phyloP scores from a whole-genome alignment of 305 asterid genomes.

The Fraxinus platypoda region DNA sequence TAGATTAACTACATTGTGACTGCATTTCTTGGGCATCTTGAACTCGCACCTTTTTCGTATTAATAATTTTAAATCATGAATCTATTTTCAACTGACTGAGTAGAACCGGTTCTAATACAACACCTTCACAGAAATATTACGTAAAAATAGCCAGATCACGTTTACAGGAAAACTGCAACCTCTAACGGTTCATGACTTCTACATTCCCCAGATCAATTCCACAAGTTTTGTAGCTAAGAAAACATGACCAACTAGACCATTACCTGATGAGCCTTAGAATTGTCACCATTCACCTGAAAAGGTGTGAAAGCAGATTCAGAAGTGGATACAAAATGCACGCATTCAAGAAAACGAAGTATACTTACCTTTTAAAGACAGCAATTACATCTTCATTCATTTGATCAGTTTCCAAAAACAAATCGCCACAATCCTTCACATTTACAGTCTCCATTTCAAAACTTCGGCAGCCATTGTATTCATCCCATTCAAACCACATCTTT shows the following conservation, averaged over 20 bases:
- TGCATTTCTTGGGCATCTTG: no score
- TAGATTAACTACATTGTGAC: no score
- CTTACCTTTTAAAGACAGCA: constrained; percentile 58
- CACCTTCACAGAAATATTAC: no score
- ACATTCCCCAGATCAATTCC: neutral
- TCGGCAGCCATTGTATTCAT: constrained; percentile 51
- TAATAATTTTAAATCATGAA: no score
- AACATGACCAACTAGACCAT: neutral
- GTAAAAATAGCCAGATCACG: neutral
- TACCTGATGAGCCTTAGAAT: neutral
- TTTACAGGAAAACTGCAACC: neutral
- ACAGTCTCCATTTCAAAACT: constrained; percentile 70
- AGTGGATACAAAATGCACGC: neutral
- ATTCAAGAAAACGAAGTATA: neutral
- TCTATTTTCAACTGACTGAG: no score
- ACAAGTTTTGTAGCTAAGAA: neutral
- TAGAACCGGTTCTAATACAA: no score
- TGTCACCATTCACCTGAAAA: constrained; percentile 5
- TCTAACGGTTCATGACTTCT: neutral
- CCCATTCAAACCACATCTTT: constrained; percentile 98
- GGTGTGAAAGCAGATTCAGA: constrained; percentile 4
- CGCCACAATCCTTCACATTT: constrained; percentile 53
- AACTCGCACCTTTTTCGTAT: no score
- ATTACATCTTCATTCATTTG: constrained; percentile 62
- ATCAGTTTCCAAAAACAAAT: constrained; percentile 59